A percentile compares a stretch with the other conserved stretches of the same genome.
Conservation (phyloP, 495 filamentous ascomycete genomes). For the Amorphotheca resinae region DNA sequence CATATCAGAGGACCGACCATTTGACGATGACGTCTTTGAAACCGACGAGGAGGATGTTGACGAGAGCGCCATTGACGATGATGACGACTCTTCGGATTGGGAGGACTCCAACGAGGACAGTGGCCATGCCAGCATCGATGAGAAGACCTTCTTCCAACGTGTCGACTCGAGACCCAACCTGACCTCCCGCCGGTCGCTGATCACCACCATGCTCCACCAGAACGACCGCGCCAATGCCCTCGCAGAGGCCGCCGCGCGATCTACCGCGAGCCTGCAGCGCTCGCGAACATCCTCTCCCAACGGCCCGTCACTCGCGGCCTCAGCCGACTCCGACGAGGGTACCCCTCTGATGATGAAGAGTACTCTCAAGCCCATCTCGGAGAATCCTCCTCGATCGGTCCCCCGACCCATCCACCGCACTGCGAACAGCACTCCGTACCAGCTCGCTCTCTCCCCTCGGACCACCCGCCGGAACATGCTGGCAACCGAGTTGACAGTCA, state of each 20-base stretch:
- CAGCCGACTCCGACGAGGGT: slow-evolving; percentile 61
- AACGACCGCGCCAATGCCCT: slow-evolving; percentile 53
- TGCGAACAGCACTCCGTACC: slow-evolving; percentile 51
- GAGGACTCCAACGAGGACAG: slow-evolving; percentile 88
- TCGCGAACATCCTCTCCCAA: slow-evolving; percentile 61
- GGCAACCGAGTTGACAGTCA: slow-evolving; percentile 79
- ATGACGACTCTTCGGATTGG: slow-evolving; percentile 80
- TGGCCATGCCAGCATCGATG: slow-evolving; percentile 66
- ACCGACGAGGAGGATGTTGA: slow-evolving; percentile 56
- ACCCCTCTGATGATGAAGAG: slow-evolving; percentile 54
- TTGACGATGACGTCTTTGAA: slow-evolving; percentile 63
- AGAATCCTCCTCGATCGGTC: slow-evolving; percentile 49
- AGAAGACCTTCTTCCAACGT: slow-evolving; percentile 68
- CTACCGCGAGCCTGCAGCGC: slow-evolving; percentile 71
- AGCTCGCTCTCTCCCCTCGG: slow-evolving; percentile 64
- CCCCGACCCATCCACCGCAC: slow-evolving; percentile 74
- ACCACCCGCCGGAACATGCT: slow-evolving; percentile 97
- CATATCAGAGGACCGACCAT: slow-evolving; percentile 42
- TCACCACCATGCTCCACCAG: slow-evolving; percentile 79
- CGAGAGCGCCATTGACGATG: slow-evolving; percentile 78
- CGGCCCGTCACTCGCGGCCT: slow-evolving; percentile 59
- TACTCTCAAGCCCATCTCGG: slow-evolving; percentile 41
- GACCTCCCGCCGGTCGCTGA: slow-evolving; percentile 71
- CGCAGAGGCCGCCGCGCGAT: slow-evolving; percentile 56
- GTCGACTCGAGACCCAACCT: slow-evolving; percentile 84